Conservation (phyloP, 2,329 filamentous ascomycete species). For the Escovopsis sp. region DNA sequence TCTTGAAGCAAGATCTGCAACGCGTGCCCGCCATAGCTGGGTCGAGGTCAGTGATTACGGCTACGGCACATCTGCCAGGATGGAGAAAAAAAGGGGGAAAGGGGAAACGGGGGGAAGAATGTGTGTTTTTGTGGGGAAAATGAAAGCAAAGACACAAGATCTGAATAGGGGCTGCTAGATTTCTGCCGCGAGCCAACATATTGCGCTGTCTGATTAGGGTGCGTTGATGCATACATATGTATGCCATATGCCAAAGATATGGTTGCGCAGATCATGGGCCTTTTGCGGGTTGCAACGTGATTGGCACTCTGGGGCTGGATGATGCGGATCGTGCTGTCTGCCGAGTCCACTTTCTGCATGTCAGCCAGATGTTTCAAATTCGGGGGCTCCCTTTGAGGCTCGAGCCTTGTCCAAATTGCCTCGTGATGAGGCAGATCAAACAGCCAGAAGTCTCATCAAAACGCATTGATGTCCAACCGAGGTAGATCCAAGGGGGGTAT, state of each 20-base stretch:
- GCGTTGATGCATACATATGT: neutral
- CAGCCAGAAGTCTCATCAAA: slow-evolving; percentile 5
- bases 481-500: neutral
- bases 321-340: no score
- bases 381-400: slow-evolving; percentile 4
- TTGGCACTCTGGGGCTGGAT: no score
- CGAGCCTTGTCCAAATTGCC: slow-evolving; percentile 9
- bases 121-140: no score
- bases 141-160: no score
- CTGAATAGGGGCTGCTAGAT: no score
- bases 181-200: no score
- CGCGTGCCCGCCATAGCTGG: slow-evolving; percentile 2
- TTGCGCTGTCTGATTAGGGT: neutral
- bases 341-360: slow-evolving; percentile 9
- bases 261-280: no score
- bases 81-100: neutral
- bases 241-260: no score
- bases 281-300: no score
- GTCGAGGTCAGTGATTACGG: slow-evolving; percentile 3
- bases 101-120: slow-evolving; percentile 1
- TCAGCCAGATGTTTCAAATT: slow-evolving; percentile 9
- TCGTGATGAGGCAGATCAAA: neutral
- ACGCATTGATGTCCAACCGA: slow-evolving; percentile 4
- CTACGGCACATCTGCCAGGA: slow-evolving; percentile 2
- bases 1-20: slow-evolving; percentile 8